Evolutionary conservation across 2,329 filamentous ascomycete genomes (phyloP).

Genomic region (Paradendryphiella salina): DNA sequence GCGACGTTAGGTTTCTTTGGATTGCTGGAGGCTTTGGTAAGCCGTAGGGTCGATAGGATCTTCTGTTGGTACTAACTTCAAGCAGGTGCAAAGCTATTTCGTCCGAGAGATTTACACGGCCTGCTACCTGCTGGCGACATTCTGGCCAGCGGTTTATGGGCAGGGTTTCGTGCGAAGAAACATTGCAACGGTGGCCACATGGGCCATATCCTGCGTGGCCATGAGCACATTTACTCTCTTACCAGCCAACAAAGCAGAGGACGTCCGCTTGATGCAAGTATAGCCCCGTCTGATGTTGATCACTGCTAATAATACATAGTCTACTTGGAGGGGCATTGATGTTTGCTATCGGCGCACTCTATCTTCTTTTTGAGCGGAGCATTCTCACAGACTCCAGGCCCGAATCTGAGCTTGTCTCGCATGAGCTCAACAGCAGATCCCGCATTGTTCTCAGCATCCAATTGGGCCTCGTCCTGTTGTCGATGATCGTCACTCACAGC

Average conservation of each 20-base stretch:
- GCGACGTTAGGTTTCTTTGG: slow-evolving; percentile 70
- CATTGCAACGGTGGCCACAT: slow-evolving; percentile 65
- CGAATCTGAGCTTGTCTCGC: slow-evolving; percentile 32
- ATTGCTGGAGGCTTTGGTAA: slow-evolving; percentile 73
- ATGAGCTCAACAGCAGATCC: slow-evolving; percentile 54
- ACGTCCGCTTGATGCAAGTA: slow-evolving; percentile 70
- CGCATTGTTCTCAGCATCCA: slow-evolving; percentile 67
- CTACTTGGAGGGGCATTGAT: slow-evolving; percentile 77
- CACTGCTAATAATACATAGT: slow-evolving; percentile 50
- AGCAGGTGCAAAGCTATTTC: slow-evolving; percentile 86
- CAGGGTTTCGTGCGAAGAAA: slow-evolving; percentile 71
- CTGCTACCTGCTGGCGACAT: slow-evolving; percentile 73
- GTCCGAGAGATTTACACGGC: slow-evolving; percentile 83
- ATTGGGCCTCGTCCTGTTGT: slow-evolving; percentile 75
- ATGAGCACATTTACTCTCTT: slow-evolving; percentile 94
- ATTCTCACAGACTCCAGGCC: slow-evolving; percentile 53
- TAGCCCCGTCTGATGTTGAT: too few species aligned
- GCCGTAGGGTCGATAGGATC: slow-evolving; percentile 13
- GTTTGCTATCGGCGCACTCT: slow-evolving; percentile 73
- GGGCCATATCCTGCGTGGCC: slow-evolving; percentile 73
- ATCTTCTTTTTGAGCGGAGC: slow-evolving; percentile 76
- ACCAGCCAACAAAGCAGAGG: slow-evolving; percentile 82
- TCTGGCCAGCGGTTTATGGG: slow-evolving; percentile 80
- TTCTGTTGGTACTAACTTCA: slow-evolving; percentile 3
- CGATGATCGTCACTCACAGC: slow-evolving; percentile 84